A percentile compares a stretch with the other conserved stretches of the same genome.
Evolutionary conservation across 495 filamentous ascomycete genomes (phyloP).

Genomic region (Bombardia bombarda): DNA sequence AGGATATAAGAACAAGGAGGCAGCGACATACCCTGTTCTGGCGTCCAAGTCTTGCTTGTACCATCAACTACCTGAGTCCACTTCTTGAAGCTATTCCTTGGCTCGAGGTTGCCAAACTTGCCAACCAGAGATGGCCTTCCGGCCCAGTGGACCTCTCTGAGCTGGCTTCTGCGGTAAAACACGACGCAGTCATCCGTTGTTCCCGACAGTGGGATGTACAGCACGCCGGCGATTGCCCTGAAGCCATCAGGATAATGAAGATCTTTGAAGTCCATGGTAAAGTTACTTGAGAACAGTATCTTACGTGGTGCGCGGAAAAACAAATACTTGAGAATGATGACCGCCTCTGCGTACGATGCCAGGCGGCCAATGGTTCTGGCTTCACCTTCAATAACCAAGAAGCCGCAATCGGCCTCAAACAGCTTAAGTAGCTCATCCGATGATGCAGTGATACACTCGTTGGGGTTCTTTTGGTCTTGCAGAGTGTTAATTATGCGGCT

Average conservation of each 20-base stretch:
- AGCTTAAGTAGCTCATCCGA: conserved; percentile 73
- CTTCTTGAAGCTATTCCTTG: conserved; percentile 58
- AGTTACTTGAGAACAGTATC: conserved; percentile 61
- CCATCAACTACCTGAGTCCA: conserved; percentile 62
- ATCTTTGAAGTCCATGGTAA: conserved; percentile 65
- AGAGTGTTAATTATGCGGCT: conserved; percentile 60
- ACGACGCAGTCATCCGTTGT: conserved; percentile 71
- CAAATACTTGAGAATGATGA: conserved; percentile 70
- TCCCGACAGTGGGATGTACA: conserved; percentile 66
- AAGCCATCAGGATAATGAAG: conserved; percentile 65
- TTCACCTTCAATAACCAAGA: conserved; percentile 68
- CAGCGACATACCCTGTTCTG: conserved; percentile 41
- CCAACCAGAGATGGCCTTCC: conserved; percentile 66
- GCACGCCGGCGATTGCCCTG: conserved; percentile 59
- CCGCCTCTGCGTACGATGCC: conserved; percentile 60
- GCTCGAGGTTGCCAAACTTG: conserved; percentile 57
- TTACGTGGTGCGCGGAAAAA: conserved; percentile 57
- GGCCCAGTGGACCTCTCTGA: conserved; percentile 73
- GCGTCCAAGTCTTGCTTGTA: conserved; percentile 56
- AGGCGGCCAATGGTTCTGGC: conserved; percentile 68
- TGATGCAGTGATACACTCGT: conserved; percentile 75
- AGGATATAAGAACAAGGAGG: too few species aligned
- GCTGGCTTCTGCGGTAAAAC: conserved; percentile 67
- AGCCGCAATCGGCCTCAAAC: conserved; percentile 73
- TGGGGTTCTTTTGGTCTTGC: conserved; percentile 63